phyloP scores from a whole-genome alignment of 331 rosid species.

The Cydonia oblonga region DNA sequence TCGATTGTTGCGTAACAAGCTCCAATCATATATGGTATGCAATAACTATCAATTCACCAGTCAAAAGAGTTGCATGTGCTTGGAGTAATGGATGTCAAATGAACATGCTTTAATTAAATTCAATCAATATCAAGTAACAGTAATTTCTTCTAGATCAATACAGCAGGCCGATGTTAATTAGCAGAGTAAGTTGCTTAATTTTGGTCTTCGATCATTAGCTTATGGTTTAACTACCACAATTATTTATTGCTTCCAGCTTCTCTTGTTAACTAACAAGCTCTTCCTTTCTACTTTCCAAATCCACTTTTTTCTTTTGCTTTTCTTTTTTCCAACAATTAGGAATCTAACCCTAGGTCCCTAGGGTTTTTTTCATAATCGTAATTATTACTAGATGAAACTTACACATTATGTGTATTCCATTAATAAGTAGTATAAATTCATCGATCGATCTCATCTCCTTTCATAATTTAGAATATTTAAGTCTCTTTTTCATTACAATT shows the following conservation, averaged over 20 bases:
- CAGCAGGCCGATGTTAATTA: not conserved
- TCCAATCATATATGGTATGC: not conserved
- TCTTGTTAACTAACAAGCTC: not conserved
- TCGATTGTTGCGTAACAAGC: not conserved
- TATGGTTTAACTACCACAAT: not conserved
- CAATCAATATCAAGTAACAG: not conserved
- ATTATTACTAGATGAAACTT: no score
- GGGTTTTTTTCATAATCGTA: no score
- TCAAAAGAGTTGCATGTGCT: not conserved
- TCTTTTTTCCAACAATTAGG: not conserved
- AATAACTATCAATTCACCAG: not conserved
- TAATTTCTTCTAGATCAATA: not conserved
- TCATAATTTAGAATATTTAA: no score
- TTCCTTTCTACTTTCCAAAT: not conserved
- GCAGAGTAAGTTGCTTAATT: not conserved
- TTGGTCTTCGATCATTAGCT: not conserved
- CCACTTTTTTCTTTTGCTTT: not conserved
- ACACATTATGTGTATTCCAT: no score
- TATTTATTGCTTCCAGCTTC: not conserved
- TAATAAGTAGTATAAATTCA: no score
- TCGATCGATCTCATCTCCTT: not conserved
- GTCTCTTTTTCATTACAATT: not conserved
- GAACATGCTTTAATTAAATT: no score
- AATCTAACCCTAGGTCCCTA: no score
- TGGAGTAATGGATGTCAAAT: no score